Base-by-base conservation (phyloP, 2,329 filamentous ascomycete genomes). In the Rhynchosporium secalis region DNA sequence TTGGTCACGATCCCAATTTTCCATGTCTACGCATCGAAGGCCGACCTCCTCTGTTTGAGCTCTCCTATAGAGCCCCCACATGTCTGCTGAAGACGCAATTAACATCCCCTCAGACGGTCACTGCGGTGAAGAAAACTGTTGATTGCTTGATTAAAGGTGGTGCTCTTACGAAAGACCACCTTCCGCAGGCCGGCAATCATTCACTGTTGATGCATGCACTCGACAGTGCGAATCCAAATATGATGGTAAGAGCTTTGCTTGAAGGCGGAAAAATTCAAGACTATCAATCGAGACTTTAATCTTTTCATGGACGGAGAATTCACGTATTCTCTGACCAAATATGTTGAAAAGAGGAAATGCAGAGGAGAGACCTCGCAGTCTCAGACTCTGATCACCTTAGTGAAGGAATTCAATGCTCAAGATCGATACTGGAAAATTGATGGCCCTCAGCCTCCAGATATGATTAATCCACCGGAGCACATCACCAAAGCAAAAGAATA, bases 281-380 rank as follows among this genome's bases (percentile, higher is more conserved):
- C 38, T 20, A 75, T 89, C 69, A 89, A 89, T 74, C 81, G 84
- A 64, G 76, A 82, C 0, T 84, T 80, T 69, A 85, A 86, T 66
- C 76, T 80, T 63, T 85, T 80, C 73, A 81, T 74, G 1, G 77
- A 81, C 47, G 80, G 80, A 29, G 78, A 76, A 4, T 79, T 80
- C 67, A 84, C 81, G 1, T 89, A 87, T 73, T 89, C 86, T 0
- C 83, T 86, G 0, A 84, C 86, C 3, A 86, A 85, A 76, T 89
- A 89, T 70, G 78, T 86, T 26, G 61, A 66, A 41, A 67, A 65
- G 41, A 62, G 66, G 1, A 58, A 63, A 46, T 68, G 74, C 33
- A 28, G 60, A 54, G 62, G 63, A 29, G 55, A 64, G n/a, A 61
- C 56, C 15, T 43, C 59, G 26, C 59, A 66, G 20, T 28, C 55